A percentile compares a stretch with the other conserved stretches of the same genome.
phyloP scores from a whole-genome alignment of 768 basidiomycete species.

The Boletus huronensis region DNA sequence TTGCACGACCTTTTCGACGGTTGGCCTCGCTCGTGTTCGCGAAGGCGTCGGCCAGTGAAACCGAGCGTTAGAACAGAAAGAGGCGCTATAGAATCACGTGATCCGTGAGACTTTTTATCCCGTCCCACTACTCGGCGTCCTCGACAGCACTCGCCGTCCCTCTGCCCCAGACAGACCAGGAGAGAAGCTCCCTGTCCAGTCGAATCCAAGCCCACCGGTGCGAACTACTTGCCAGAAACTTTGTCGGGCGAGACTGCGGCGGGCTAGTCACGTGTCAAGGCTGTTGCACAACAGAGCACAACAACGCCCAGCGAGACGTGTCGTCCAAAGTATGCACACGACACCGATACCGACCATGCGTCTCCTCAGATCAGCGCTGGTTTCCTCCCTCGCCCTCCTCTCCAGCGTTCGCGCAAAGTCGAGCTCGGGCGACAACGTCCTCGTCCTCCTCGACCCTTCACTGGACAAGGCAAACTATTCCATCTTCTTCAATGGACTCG shows the following conservation, averaged over 20 bases:
- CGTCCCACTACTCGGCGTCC: too few relatives aligned
- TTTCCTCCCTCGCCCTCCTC: slow-evolving; percentile 30
- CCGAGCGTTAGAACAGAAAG: too few relatives aligned
- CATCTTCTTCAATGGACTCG: slow-evolving; percentile 75
- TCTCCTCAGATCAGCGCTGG: slow-evolving; percentile 24
- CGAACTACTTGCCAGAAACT: not conserved
- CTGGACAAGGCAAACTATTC: slow-evolving; percentile 69
- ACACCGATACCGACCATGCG: slow-evolving; percentile 28
- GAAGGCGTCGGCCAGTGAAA: slow-evolving; percentile 5
- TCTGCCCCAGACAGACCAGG: too few relatives aligned
- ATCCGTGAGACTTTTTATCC: slow-evolving; percentile 5
- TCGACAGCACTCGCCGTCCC: too few relatives aligned
- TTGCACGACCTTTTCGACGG: slow-evolving; percentile 14
- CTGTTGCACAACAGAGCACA: slow-evolving; percentile 19
- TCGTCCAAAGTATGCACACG: not conserved
- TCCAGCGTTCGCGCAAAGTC: slow-evolving; percentile 49
- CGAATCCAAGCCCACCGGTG: not conserved
- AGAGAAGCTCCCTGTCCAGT: too few relatives aligned
- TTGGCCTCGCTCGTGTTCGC: slow-evolving; percentile 12
- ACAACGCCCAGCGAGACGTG: slow-evolving; percentile 21
- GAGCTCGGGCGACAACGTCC: slow-evolving; percentile 77
- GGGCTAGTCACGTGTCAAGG: slow-evolving; percentile 14
- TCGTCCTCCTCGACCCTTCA: slow-evolving; percentile 78
- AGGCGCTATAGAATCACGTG: slow-evolving; percentile 20
- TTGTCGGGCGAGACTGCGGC: not conserved